Conservation (phyloP, 148 eudicot species). For the Silene latifolia region DNA sequence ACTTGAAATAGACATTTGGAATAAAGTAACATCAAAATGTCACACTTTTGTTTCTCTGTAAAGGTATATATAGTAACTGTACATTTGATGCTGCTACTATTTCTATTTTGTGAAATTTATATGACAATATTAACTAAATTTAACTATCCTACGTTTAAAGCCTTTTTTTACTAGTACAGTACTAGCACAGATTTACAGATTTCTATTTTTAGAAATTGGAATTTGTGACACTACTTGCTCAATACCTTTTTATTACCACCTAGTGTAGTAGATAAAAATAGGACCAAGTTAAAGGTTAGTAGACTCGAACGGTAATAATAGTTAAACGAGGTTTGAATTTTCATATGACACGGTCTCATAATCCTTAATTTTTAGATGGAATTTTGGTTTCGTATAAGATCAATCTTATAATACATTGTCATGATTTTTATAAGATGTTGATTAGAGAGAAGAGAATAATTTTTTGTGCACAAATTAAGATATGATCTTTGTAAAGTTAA, state of each 20-base stretch:
- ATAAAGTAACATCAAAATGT: neutral
- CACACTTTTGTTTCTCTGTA: neutral
- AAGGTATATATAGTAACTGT: neutral
- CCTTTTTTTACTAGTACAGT: neutral
- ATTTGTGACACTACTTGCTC: neutral
- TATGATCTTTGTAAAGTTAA: too few species aligned
- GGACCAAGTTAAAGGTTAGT: too few species aligned
- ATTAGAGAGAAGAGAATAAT: too few species aligned
- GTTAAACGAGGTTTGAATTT: too few species aligned
- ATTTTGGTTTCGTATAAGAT: too few species aligned
- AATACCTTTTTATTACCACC: neutral
- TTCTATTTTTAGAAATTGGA: neutral
- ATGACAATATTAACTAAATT: slow-evolving; percentile 4
- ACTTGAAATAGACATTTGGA: slow-evolving; percentile 6
- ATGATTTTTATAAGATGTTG: too few species aligned
- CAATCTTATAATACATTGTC: too few species aligned
- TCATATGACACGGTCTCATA: too few species aligned
- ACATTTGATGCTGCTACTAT: neutral
- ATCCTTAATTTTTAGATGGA: too few species aligned
- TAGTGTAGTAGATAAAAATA: too few species aligned
- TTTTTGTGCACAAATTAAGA: too few species aligned
- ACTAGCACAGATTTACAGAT: neutral
- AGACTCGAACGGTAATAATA: too few species aligned
- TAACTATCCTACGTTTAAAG: slow-evolving; percentile 15
- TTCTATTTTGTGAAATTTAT: neutral